phyloP scores from a whole-genome alignment of 352 stramenopile species.

The Pythium utonaiense region DNA sequence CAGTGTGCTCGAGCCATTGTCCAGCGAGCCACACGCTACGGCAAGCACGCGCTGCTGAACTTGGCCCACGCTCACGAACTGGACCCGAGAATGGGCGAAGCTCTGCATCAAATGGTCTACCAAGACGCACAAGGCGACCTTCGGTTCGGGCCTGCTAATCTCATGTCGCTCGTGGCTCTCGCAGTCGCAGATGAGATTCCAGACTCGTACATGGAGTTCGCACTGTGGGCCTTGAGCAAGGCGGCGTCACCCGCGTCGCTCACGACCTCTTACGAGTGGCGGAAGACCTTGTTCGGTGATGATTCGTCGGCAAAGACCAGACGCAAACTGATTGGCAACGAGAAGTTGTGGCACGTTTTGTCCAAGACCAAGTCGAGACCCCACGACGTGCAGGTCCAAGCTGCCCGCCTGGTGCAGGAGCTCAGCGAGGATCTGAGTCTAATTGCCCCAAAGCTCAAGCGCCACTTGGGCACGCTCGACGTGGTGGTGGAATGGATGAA shows the following conservation, averaged over 20 bases:
- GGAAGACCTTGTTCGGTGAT: constrained; percentile 59
- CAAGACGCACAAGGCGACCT: constrained; percentile 36
- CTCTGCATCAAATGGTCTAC: constrained; percentile 46
- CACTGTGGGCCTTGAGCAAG: constrained; percentile 58
- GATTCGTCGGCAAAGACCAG: constrained; percentile 47
- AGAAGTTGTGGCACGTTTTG: constrained; percentile 48
- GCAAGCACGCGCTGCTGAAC: constrained; percentile 66
- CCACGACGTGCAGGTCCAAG: constrained; percentile 42
- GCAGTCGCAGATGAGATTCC: constrained; percentile 53
- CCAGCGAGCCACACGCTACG: constrained; percentile 58
- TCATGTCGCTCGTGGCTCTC: constrained; percentile 61
- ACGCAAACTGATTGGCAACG: constrained; percentile 46
- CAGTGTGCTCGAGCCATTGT: constrained; percentile 56
- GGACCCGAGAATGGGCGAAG: constrained; percentile 52
- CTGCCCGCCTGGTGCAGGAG: constrained; percentile 35
- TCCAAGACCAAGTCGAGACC: constrained; percentile 23
- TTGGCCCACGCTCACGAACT: constrained; percentile 45
- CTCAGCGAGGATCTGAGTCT: constrained; percentile 32
- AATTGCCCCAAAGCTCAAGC: constrained; percentile 25
- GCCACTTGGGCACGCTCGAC: constrained; percentile 20
- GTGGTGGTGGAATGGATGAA: constrained; percentile 46
- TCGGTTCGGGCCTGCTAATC: constrained; percentile 60
- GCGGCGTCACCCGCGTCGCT: constrained; percentile 34
- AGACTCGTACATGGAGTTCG: constrained; percentile 63
- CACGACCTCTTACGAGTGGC: constrained; percentile 43